phyloP scores from a whole-genome alignment of 169 alveolate genomes.

The Plasmodium billcollinsi region DNA sequence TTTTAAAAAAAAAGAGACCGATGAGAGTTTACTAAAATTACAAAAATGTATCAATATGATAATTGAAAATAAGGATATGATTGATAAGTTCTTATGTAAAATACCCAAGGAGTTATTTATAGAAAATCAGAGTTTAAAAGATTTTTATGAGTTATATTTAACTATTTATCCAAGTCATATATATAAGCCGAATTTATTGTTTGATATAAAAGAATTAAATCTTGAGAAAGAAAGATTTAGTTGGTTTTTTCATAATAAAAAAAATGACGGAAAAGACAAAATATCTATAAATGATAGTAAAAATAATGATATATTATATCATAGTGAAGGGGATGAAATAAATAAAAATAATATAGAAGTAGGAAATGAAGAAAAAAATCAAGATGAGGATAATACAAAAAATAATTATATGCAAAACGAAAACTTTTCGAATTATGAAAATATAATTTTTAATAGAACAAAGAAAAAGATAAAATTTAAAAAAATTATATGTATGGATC shows the following conservation, averaged over 20 bases:
- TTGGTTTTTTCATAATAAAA: conserved; percentile 22
- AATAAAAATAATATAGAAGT: not conserved
- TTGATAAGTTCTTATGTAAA: conserved; percentile 54
- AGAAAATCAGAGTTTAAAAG: conserved; percentile 74
- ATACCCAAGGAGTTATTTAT: conserved; percentile 48
- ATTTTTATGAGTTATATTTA: conserved; percentile 63
- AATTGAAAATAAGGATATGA: conserved; percentile 58
- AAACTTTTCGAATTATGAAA: conserved; percentile 23
- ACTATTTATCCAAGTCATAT: conserved; percentile 53
- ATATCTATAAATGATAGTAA: not conserved
- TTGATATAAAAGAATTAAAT: conserved; percentile 53
- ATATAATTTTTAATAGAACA: conserved; percentile 62
- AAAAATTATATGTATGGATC: conserved; percentile 43
- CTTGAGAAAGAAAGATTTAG: conserved; percentile 27
- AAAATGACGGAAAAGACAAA: not conserved
- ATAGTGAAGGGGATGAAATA: not conserved
- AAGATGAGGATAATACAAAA: not conserved
- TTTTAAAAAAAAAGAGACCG: conserved; percentile 71
- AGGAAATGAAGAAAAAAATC: not conserved
- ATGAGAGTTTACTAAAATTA: conserved; percentile 57
- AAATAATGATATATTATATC: conserved; percentile 9
- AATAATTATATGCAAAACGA: conserved; percentile 13
- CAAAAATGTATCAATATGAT: conserved; percentile 67
- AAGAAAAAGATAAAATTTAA: conserved; percentile 22
- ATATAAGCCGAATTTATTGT: conserved; percentile 11